These are phyloP conservation scores for Suhomyces sp. DNA, from an alignment of 805 yeast species.

Conservation along the genomic window DNA sequence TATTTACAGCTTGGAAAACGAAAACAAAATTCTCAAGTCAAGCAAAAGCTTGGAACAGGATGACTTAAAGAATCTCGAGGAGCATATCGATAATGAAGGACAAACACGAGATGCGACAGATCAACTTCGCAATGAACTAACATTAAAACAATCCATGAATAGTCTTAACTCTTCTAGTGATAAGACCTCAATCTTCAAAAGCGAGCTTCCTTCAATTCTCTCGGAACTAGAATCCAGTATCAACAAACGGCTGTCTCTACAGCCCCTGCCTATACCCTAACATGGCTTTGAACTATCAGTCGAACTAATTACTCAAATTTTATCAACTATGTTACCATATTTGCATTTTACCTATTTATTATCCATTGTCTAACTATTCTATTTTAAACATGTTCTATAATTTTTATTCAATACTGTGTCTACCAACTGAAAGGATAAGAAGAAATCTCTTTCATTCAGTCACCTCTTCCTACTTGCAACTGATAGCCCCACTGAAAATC, in stretches of 20 bases:
- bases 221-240: conserved; percentile 13
- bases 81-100: background rate
- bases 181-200: background rate
- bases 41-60: background rate
- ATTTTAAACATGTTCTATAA: background rate
- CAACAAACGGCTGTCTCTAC: background rate
- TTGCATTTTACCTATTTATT: background rate
- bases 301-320: background rate
- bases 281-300: background rate
- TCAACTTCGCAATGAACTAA: background rate
- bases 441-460: background rate
- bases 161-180: background rate
- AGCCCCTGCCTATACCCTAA: background rate
- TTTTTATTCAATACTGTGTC: background rate
- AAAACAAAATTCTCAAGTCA: conserved; percentile 21
- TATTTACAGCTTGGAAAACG: conserved; percentile 32
- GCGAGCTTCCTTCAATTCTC: conserved; percentile 12
- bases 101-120: background rate
- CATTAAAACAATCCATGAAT: background rate
- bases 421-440: background rate
- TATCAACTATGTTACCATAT: background rate
- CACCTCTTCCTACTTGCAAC: background rate
- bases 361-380: background rate
- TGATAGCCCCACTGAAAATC: background rate
- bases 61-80: background rate